phyloP scores from a whole-genome alignment of 169 alveolate genomes.

The Babesia caballi region DNA sequence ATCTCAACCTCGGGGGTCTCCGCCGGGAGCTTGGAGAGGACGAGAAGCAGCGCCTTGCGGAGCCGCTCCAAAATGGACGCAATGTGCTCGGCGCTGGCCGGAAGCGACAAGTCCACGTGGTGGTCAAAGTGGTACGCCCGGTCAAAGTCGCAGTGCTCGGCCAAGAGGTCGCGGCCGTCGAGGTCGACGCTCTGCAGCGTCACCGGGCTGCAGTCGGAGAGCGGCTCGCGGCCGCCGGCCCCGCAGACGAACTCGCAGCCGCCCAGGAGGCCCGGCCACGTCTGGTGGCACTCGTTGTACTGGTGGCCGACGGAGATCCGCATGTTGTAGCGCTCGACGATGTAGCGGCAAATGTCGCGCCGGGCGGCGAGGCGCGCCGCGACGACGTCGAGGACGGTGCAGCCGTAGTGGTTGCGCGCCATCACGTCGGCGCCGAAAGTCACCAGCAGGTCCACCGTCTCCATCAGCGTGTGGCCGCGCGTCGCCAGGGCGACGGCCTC shows the following conservation, averaged over 20 bases:
- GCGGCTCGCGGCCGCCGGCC: not conserved
- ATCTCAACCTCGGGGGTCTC: not conserved
- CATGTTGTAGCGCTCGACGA: slow-evolving; percentile 4
- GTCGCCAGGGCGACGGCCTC: not conserved
- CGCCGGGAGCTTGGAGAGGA: not conserved
- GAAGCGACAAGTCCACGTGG: not conserved
- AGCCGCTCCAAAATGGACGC: slow-evolving; percentile 24
- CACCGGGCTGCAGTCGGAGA: not conserved
- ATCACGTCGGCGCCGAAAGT: slow-evolving; percentile 47
- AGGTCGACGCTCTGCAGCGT: not conserved
- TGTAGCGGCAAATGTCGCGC: not conserved
- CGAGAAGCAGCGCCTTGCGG: not conserved
- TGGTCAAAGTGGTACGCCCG: not conserved
- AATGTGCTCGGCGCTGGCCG: not conserved
- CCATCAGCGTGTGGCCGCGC: not conserved
- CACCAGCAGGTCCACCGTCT: slow-evolving; percentile 44
- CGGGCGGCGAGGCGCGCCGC: not conserved
- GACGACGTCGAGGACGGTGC: slow-evolving; percentile 18
- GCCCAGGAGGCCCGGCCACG: slow-evolving; percentile 31
- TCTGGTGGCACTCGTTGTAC: not conserved
- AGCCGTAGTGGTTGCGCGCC: slow-evolving; percentile 1
- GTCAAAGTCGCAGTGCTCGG: not conserved
- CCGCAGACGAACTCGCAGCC: slow-evolving; percentile 24
- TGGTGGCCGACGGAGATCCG: not conserved
- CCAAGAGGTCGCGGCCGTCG: slow-evolving; percentile 3